Base-by-base conservation (phyloP, 345 rosid species). In the Bretschneidera sinensis region DNA sequence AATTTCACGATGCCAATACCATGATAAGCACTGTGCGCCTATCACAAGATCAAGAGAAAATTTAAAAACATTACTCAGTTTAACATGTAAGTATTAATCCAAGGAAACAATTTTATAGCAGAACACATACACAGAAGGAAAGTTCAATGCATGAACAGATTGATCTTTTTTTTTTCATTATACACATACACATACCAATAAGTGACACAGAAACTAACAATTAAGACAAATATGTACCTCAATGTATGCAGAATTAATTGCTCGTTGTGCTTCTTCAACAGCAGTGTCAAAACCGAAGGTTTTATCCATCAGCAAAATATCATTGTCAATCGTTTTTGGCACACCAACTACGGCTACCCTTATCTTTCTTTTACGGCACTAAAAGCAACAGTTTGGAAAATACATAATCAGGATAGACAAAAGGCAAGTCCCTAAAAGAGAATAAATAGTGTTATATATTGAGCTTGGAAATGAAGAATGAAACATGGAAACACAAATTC, bases 251-350 rank as follows among this genome's bases (percentile, higher is more conserved):
- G 97, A 94, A 81, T 91, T 91, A 58, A 91, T 91, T 24, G 99
- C 99, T 43, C 99, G 83, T 43, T 90, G 99, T 22, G 99, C 97
- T 73, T 88, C 99, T 79, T 94, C 97, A 71, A 94, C 97, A 34
- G 97, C 99, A 75, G 97, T 90, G 56, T 90, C 99, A 69, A 94
- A 90, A 61, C 99, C 99, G 62, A 95, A 95, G 17, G 97, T 94
- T 73, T 94, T 91, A 65, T 94, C 99, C 91, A 94, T 94, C 77
- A 90, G 63, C 70, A 94, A 69, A 53, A 94, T 91, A 76, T 94
- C 99, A 72, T 94, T 94, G 76, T 94, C 97, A 15, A 94, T 94
- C 58, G 97, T 94, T 73, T 94, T 94, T 35, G 99, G 97, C 71
- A 94, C 97, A 65, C 99, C 99, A 81, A 94, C 97, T 21, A 94